Conservation (phyloP, 2,329 filamentous ascomycete species). For the Talaromyces sp. region DNA sequence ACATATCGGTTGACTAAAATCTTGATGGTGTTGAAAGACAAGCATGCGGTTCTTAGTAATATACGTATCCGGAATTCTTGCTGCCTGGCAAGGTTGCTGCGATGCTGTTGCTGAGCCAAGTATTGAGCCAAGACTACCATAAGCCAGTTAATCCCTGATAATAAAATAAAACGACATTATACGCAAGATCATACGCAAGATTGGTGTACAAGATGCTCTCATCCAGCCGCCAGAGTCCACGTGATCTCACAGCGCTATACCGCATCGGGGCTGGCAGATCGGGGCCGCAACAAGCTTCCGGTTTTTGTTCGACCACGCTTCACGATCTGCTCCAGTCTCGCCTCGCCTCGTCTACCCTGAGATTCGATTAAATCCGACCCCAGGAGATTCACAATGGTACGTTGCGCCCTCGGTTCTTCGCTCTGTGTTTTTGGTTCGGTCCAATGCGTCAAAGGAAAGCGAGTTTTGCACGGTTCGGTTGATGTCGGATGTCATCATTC, state of each 20-base stretch:
- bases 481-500: conserved; percentile 5
- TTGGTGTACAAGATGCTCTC: neutral
- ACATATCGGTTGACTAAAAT: neutral
- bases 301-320: conserved; percentile 10
- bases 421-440: neutral
- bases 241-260: conserved; percentile 1
- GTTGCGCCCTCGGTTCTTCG: neutral
- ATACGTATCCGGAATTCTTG: neutral
- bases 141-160: neutral
- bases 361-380: neutral
- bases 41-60: neutral
- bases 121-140: neutral
- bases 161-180: neutral
- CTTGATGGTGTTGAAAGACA: neutral
- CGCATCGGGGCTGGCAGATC: conserved; percentile 2
- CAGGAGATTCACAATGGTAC: conserved; percentile 9
- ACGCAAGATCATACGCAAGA: neutral
- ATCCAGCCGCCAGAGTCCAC: neutral
- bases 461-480: neutral
- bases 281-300: conserved; percentile 8
- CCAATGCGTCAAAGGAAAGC: neutral
- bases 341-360: neutral
- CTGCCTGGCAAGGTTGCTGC: neutral
- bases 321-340: neutral
- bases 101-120: neutral